phyloP scores from a whole-genome alignment of 2,329 filamentous ascomycete genomes.

The Cercospora nicotianae region DNA sequence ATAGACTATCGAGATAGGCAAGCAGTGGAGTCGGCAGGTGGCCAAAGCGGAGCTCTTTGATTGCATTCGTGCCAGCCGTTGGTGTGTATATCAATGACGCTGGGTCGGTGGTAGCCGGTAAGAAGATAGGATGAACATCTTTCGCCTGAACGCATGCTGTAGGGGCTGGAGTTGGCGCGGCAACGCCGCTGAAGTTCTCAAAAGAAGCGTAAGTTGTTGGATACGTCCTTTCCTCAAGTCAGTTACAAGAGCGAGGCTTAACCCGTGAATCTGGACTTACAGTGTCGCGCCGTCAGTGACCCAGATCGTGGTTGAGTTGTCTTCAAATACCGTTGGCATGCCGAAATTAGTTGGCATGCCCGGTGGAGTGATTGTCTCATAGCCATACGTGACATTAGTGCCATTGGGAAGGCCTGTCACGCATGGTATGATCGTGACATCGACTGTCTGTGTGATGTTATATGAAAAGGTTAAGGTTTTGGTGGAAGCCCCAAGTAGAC shows the following conservation, averaged over 20 bases:
- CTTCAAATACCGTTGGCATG: not conserved
- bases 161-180: not conserved
- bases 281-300: not conserved
- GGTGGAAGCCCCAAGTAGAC: not conserved
- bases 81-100: not conserved
- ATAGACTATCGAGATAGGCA: not conserved
- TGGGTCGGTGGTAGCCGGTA: not conserved
- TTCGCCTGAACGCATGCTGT: not conserved
- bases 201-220: not conserved
- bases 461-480: not conserved
- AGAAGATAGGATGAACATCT: not conserved
- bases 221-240: not conserved
- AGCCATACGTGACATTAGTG: not conserved
- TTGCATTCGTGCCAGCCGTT: not conserved
- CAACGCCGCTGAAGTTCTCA: not conserved
- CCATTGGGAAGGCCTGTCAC: constrained; percentile 1
- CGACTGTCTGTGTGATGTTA: not conserved
- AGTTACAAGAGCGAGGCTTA: not conserved
- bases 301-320: not conserved
- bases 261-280: not conserved
- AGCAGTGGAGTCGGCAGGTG: not conserved
- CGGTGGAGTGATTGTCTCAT: not conserved
- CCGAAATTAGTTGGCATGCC: not conserved
- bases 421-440: not conserved
- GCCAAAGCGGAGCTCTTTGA: not conserved